A percentile compares a stretch with the other conserved stretches of the same genome.
phyloP scores from a whole-genome alignment of 305 asterid species.

The Ilex paraguariensis region DNA sequence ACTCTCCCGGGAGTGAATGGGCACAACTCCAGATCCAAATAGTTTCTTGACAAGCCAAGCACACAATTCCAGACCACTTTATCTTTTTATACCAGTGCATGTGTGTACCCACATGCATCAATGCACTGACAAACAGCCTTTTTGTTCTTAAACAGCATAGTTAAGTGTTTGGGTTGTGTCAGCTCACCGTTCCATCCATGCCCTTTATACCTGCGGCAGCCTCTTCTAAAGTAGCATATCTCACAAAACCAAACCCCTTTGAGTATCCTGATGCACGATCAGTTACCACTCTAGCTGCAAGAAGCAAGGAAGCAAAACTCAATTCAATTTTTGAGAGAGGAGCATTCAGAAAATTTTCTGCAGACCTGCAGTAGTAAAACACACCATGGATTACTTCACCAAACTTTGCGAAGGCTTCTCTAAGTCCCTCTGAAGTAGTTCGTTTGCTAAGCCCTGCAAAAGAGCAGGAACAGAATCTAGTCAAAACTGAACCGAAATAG shows the following conservation, averaged over 20 bases:
- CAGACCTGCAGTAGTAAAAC: slow-evolving; percentile 6
- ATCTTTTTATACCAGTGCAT: background rate
- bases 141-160: too few species aligned
- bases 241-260: slow-evolving; percentile 82
- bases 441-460: slow-evolving; percentile 94
- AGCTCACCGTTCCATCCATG: slow-evolving; percentile 86
- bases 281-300: slow-evolving; percentile 77
- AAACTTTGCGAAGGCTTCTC: slow-evolving; percentile 58
- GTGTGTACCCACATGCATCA: background rate
- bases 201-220: slow-evolving; percentile 72
- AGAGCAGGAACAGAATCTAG: slow-evolving; percentile 6
- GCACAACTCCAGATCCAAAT: too few species aligned
- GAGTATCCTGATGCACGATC: slow-evolving; percentile 79
- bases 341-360: slow-evolving; percentile 1
- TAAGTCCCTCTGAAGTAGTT: slow-evolving; percentile 80
- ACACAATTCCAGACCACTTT: background rate
- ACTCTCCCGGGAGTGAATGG: too few species aligned
- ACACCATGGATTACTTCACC: slow-evolving; percentile 72
- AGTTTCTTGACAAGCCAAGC: too few species aligned
- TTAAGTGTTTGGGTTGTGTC: background rate
- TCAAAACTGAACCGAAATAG: background rate
- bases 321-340: background rate
- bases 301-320: background rate
- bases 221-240: slow-evolving; percentile 53
- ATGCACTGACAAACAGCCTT: background rate